These are phyloP conservation scores for Scedosporium apiospermum DNA, from an alignment of 2,329 filamentous ascomycete species.

Conservation along the genomic window DNA sequence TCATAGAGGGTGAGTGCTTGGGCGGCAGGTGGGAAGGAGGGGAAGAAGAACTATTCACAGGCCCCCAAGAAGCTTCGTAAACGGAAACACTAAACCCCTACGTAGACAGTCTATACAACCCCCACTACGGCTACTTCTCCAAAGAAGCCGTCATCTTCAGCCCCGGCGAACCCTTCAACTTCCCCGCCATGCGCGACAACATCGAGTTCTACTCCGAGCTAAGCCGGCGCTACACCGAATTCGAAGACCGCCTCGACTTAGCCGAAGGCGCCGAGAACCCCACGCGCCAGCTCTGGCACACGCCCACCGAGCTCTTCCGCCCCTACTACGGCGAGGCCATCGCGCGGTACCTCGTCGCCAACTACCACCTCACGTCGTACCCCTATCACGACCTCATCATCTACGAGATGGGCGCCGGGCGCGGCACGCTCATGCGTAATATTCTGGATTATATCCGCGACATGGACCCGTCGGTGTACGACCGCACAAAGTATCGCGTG, in stretches of 20 bases:
- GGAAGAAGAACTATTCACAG: constrained; percentile 17
- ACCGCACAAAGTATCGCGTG: constrained; percentile 85
- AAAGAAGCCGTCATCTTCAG: constrained; percentile 96
- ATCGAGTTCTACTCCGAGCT: constrained; percentile 72
- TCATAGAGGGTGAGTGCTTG: constrained; percentile 66
- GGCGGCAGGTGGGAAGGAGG: neutral
- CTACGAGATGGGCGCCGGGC: constrained; percentile 97
- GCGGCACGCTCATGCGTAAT: constrained; percentile 96
- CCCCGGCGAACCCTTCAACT: constrained; percentile 84
- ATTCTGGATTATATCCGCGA: constrained; percentile 93
- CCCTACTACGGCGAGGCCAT: constrained; percentile 97
- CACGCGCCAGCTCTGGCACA: constrained; percentile 93
- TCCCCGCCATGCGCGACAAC: constrained; percentile 72
- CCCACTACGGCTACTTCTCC: constrained; percentile 90
- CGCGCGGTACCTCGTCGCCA: constrained; percentile 88
- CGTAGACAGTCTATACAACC: constrained; percentile 89
- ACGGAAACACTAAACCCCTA: neutral
- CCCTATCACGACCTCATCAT: constrained; percentile 96
- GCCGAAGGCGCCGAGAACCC: constrained; percentile 49
- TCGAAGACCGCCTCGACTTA: constrained; percentile 79
- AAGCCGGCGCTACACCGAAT: constrained; percentile 72
- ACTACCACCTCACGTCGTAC: constrained; percentile 90
- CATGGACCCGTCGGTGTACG: constrained; percentile 83
- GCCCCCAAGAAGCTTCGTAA: constrained; percentile 14
- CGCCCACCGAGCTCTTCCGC: constrained; percentile 91